These are phyloP conservation scores for Podila epigama DNA, from an alignment of 192 early-diverging fungal genomes.

Conservation along the genomic window DNA sequence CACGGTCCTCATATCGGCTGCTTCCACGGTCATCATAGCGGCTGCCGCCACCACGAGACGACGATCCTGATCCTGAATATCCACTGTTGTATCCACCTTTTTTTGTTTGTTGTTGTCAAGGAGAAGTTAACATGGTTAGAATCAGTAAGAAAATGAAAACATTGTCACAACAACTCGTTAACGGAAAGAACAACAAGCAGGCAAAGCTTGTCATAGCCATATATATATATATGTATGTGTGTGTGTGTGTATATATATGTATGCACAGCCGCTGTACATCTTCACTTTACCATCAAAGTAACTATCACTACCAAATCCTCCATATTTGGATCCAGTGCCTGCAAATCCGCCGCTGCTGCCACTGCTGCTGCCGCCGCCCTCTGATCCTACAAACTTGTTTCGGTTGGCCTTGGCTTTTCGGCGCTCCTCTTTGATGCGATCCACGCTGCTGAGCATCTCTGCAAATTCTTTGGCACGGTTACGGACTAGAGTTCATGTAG, in stretches of 20 bases:
- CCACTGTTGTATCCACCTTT: conserved; percentile 32
- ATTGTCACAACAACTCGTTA: too few species aligned
- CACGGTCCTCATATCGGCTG: conserved; percentile 31
- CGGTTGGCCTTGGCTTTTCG: conserved; percentile 90
- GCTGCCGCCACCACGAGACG: conserved; percentile 14
- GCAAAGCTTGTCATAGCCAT: too few species aligned
- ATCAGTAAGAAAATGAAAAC: not conserved
- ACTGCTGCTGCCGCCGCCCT: conserved; percentile 38
- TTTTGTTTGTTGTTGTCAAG: not conserved
- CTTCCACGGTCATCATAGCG: conserved; percentile 34
- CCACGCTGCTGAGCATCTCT: conserved; percentile 80
- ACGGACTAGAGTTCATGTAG: too few species aligned
- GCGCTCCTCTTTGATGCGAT: conserved; percentile 85
- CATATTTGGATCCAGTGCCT: conserved; percentile 53
- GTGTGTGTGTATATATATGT: too few species aligned
- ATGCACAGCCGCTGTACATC: too few species aligned
- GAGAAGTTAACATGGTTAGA: not conserved
- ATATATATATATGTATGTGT: too few species aligned
- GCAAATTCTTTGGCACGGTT: conserved; percentile 90
- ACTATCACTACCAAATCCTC: conserved; percentile 74
- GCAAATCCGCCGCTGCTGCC: conserved; percentile 47
- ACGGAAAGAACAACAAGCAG: too few species aligned
- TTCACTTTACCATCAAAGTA: conserved; percentile 36
- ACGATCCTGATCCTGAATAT: conserved; percentile 29
- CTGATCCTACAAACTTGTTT: conserved; percentile 84